Evolutionary conservation across 2,329 filamentous ascomycete genomes (phyloP).

Genomic region (Penicillium sp.): DNA sequence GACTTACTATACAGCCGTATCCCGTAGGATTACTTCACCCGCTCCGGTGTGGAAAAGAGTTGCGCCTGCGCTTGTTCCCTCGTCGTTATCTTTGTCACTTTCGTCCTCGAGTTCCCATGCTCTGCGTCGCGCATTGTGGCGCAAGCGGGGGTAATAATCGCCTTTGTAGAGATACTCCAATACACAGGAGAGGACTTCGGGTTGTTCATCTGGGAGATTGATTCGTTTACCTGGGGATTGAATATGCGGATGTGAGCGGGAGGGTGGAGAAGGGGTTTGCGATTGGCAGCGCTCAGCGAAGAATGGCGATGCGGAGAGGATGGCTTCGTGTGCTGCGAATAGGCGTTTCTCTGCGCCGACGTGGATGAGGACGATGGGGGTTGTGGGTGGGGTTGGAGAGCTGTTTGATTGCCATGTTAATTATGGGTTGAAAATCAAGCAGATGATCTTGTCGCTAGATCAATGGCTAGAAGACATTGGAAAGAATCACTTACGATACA

Average conservation of each 20-base stretch:
- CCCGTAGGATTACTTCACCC: constrained; percentile 73
- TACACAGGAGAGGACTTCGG: constrained; percentile 85
- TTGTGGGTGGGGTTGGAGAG: constrained; percentile 61
- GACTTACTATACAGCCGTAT: constrained; percentile 77
- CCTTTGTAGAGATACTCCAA: constrained; percentile 93
- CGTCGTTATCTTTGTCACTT: constrained; percentile 31
- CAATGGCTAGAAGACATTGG: background rate
- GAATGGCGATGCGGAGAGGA: constrained; percentile 76
- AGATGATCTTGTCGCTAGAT: background rate
- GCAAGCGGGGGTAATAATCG: constrained; percentile 81
- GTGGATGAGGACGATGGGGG: constrained; percentile 75
- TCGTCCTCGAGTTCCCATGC: constrained; percentile 75
- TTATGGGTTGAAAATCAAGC: background rate
- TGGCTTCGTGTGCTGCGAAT: constrained; percentile 87
- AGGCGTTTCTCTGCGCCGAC: constrained; percentile 80
- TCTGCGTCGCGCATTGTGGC: constrained; percentile 78
- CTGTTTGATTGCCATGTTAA: constrained; percentile 35
- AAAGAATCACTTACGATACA: constrained; percentile 31
- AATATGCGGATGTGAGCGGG: constrained; percentile 8
- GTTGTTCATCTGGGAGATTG: constrained; percentile 78
- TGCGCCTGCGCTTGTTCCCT: constrained; percentile 55
- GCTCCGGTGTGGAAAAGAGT: constrained; percentile 68
- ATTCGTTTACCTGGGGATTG: constrained; percentile 63
- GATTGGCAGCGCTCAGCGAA: constrained; percentile 67
- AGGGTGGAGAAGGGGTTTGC: constrained; percentile 39